Conservation (phyloP, 345 rosid genomes). For the Citrus medica region DNA sequence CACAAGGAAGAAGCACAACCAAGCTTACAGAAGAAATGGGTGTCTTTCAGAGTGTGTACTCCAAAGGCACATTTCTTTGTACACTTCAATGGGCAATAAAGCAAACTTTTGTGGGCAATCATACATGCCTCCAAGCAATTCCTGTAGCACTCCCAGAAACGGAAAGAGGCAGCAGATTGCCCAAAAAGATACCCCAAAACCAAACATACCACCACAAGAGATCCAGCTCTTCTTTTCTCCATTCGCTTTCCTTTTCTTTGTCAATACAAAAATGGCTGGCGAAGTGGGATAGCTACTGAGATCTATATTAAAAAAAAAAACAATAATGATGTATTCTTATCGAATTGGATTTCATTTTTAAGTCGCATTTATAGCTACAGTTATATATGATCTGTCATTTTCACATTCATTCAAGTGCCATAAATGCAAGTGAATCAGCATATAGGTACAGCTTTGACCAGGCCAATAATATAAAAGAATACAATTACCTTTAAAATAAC, state of each 20-base stretch:
- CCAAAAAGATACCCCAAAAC: background rate
- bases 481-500: no score
- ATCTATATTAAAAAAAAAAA: no score
- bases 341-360: no score
- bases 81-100: background rate
- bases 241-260: background rate
- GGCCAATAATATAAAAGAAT: no score
- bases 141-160: background rate
- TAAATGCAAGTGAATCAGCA: background rate
- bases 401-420: background rate
- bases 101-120: background rate
- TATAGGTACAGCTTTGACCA: no score
- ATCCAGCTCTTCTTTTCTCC: background rate
- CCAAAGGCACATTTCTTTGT: background rate
- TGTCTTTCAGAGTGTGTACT: background rate
- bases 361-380: background rate
- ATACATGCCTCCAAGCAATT: background rate
- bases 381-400: background rate
- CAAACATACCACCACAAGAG: background rate
- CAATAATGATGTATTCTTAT: no score
- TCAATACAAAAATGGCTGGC: background rate
- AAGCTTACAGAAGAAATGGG: background rate
- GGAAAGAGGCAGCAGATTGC: background rate
- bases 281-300: background rate
- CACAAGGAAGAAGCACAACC: background rate